Percentiles rank a stretch among this genome's conserved stretches.
phyloP scores from a whole-genome alignment of 768 basidiomycete species.

The Amanita fuliginea region DNA sequence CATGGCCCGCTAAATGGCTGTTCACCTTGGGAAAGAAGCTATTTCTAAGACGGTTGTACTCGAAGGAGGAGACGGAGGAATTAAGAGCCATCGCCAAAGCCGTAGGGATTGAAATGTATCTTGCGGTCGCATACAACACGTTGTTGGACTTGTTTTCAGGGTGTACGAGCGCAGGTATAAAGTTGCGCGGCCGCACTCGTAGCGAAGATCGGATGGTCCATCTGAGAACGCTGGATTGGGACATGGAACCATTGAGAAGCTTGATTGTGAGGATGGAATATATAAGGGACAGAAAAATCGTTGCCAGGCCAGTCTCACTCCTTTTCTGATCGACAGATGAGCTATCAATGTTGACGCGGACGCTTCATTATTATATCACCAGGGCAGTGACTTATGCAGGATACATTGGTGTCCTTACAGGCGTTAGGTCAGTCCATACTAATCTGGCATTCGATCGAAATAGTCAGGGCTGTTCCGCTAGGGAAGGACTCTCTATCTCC shows the following conservation, averaged over 20 bases:
- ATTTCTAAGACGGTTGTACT: constrained; percentile 19
- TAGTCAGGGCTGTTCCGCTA: constrained; percentile 1
- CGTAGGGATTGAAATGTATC: constrained; percentile 18
- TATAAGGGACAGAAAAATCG: constrained; percentile 18
- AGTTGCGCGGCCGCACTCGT: constrained; percentile 12
- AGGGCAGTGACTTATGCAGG: constrained; percentile 29
- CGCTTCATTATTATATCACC: too few species aligned
- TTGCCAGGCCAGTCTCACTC: constrained; percentile 20
- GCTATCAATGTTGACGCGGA: not conserved
- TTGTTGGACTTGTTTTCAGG: constrained; percentile 28
- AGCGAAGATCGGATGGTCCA: constrained; percentile 18
- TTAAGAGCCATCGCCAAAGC: constrained; percentile 20
- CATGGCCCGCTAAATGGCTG: constrained; percentile 15
- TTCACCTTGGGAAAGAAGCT: constrained; percentile 10
- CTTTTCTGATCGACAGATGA: not conserved
- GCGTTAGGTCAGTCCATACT: constrained; percentile 19
- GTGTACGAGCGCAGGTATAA: constrained; percentile 25
- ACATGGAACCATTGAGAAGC: constrained; percentile 23
- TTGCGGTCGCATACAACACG: constrained; percentile 27
- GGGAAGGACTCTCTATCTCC: constrained; percentile 24
- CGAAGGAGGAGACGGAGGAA: constrained; percentile 22
- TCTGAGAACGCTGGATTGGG: constrained; percentile 28
- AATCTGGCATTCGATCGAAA: too few species aligned
- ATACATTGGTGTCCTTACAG: constrained; percentile 25
- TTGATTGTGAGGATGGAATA: constrained; percentile 25